These are phyloP conservation scores for Viridothelium virens DNA, from an alignment of 495 filamentous ascomycete species.

Conservation along the genomic window DNA sequence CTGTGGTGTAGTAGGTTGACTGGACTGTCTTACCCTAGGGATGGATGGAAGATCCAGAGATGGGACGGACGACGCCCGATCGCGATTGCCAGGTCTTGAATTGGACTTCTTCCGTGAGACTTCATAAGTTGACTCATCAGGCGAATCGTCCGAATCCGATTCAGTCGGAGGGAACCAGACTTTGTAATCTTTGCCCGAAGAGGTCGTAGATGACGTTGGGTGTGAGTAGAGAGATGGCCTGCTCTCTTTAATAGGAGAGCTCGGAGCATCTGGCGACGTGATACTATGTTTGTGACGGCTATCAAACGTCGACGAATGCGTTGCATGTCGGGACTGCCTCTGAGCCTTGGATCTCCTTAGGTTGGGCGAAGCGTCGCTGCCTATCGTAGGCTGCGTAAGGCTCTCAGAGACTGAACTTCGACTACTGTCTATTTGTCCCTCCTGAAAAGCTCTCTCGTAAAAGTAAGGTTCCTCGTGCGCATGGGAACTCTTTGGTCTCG, in stretches of 20 bases:
- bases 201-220: neutral
- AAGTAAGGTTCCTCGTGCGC: neutral
- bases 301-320: neutral
- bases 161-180: slow-evolving; percentile 33
- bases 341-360: slow-evolving; percentile 2
- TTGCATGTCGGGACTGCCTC: neutral
- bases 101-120: neutral
- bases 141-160: slow-evolving; percentile 11
- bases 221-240: slow-evolving; percentile 1
- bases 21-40: slow-evolving; percentile 48
- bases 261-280: neutral
- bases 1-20: slow-evolving; percentile 33
- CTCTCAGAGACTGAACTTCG: neutral
- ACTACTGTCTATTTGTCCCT: neutral
- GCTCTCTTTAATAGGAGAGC: slow-evolving; percentile 1
- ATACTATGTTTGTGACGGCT: neutral
- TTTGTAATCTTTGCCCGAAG: slow-evolving; percentile 31
- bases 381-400: neutral
- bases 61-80: slow-evolving; percentile 51
- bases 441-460: neutral
- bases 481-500: neutral
- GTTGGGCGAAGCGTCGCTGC: neutral
- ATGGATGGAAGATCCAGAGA: slow-evolving; percentile 51
- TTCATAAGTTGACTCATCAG: slow-evolving; percentile 9
- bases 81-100: slow-evolving; percentile 28